Evolutionary conservation across 176 grass and related monocot species (phyloP).

Genomic region (Coix lacrymajobi): DNA sequence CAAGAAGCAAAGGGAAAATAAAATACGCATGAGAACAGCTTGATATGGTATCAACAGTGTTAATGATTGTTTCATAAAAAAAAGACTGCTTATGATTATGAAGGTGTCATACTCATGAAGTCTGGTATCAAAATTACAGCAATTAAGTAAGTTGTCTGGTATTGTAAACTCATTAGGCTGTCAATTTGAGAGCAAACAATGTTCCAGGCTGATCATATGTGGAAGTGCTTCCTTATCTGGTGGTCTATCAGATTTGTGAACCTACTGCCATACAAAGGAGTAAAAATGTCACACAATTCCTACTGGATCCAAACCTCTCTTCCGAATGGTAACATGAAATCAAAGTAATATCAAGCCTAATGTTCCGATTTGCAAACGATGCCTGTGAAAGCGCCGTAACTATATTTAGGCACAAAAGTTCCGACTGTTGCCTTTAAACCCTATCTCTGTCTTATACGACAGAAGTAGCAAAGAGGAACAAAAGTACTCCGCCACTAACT

Average conservation of each 20-base stretch:
- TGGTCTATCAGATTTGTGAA: not conserved
- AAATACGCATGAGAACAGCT: constrained; percentile 25
- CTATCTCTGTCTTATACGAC: not conserved
- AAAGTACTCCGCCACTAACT: not conserved
- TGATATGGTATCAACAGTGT: not conserved
- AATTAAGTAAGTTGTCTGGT: not conserved
- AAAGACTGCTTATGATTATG: too few relatives aligned
- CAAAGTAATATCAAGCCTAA: not conserved
- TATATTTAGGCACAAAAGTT: not conserved
- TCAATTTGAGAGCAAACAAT: not conserved
- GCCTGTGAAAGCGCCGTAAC: not conserved
- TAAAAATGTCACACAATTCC: not conserved
- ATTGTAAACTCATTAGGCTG: not conserved
- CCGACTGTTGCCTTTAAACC: not conserved
- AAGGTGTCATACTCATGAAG: not conserved
- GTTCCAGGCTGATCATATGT: not conserved
- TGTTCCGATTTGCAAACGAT: not conserved
- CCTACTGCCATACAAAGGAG: not conserved
- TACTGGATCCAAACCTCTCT: not conserved
- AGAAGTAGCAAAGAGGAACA: constrained; percentile 1
- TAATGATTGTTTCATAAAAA: too few relatives aligned
- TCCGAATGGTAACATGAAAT: not conserved
- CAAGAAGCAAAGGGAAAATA: constrained; percentile 23
- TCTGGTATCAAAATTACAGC: not conserved
- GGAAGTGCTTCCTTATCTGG: not conserved